Base-by-base conservation (phyloP, 2,329 filamentous ascomycete species). In the Mycogone perniciosa region DNA sequence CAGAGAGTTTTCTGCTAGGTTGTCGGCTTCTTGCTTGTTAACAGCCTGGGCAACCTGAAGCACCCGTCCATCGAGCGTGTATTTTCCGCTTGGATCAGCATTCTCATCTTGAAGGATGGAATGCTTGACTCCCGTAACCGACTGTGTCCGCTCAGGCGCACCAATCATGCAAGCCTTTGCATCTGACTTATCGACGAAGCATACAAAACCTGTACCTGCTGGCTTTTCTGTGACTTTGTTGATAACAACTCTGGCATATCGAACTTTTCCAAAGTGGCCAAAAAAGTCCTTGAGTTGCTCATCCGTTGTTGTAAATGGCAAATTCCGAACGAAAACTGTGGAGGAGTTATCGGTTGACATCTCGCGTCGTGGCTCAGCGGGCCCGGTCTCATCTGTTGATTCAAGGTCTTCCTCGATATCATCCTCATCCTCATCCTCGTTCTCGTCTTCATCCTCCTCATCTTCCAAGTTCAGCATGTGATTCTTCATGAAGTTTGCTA, bases 201-300 rank as follows among this genome's bases (percentile, higher is more conserved):
- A 95, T 31, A 97, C 92, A 62, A 99, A 99, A 4, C 86, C 93
- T 31, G 92, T 97, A 29, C 93, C 93, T 44, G 88, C 89, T 2
- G 93, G 89, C 46, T 89, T 85, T 59, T 91, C 90, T 0, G 89
- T 96, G 27, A 83, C 81, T 43, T 79, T 85, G 64, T 99, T 92
- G 64, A 95, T 80, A 35, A 99, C 95, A 7, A 96, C 85, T 57
- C 95, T 81, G 5, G 92, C 93, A 66, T 97, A 99, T 35, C 91
- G 82, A 37, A 96, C 75, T n/a, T 79, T 79, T 29, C 93, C 95
- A 62, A 99, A 97, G 61, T 85, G 77, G n/a, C 75, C 74, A 63
- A 99, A 99, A 66, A 96, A 92, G 46, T 84, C 77, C 64, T 91
- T 86, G 41, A 99, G 80, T 44, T 82, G 78, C 46, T 90, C 85